Evolutionary conservation across 139 green algal species (phyloP), one percentile per base, ranked within the genome.

Genomic region (Tetradesmus lagerheimii): DNA sequence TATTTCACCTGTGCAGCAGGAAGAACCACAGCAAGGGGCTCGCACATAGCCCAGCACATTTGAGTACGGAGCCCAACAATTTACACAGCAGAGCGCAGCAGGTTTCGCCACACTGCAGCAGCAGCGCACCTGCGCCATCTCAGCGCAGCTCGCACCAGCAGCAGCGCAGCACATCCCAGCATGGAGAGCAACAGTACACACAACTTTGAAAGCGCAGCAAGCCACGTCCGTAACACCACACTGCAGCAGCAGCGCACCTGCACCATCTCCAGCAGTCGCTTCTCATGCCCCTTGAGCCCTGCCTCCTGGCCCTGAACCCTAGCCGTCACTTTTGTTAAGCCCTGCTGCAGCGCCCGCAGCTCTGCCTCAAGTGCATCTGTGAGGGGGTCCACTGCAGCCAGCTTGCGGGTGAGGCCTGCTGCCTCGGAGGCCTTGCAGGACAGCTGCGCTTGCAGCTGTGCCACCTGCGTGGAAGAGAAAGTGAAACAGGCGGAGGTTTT

Each of bases 341-440:
- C 35, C 34, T 35, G 34, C 57, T 88, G 83, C 83, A 80, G 47
- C 27, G 8, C n/a, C 9, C 37, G 43, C 25, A 80, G 64, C 62
- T 80, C 83, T 29, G 45, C 43, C 27, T 88, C 83, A 23, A 80
- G 27, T 15, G 83, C 83, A 43, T 80, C 64, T 31, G 83, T 34
- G 34, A 88, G 83, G 83, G 29, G 39, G 64, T 80, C 64, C 5
- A 41, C 62, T 43, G 83, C 83, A 3, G 43, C 64, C 62, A 88
- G 38, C 83, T 80, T 88, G 25, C 83, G 67, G 16, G 38, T 18
- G 27, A 88, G 64, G 12, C 34, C 47, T 34, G 37, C 38, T n/a
- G 83, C 64, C 50, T 88, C 62, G 6, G 43, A 37, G 12, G 37
- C 34, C 83, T 88, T 88, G 83, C 27, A 27, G 31, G 34, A 38